These are phyloP conservation scores for Biscogniauxia sp. DNA, from an alignment of 2,329 filamentous ascomycete species.

Conservation along the genomic window DNA sequence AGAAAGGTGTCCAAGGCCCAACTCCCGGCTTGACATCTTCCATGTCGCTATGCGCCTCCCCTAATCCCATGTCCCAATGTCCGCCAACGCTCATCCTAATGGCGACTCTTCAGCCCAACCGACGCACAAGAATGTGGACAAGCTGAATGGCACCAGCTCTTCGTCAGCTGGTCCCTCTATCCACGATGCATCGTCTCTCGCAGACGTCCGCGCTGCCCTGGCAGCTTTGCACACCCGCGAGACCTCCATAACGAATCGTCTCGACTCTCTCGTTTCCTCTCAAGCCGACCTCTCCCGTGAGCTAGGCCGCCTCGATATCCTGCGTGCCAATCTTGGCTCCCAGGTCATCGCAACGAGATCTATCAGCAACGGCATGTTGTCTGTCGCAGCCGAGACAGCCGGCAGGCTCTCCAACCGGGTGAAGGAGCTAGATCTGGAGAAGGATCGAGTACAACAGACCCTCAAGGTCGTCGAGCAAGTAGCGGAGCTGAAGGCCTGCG, in stretches of 20 bases:
- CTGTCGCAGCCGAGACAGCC: slow-evolving; percentile 80
- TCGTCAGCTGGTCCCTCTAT: slow-evolving; percentile 40
- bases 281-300: slow-evolving; percentile 87
- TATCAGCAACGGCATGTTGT: slow-evolving; percentile 88
- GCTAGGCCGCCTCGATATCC: slow-evolving; percentile 79
- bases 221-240: slow-evolving; percentile 74
- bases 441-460: slow-evolving; percentile 86
- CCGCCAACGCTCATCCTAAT: slow-evolving; percentile 34
- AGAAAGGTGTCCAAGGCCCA: slow-evolving; percentile 16
- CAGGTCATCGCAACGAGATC: slow-evolving; percentile 81
- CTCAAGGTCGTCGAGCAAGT: slow-evolving; percentile 93
- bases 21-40: slow-evolving; percentile 23
- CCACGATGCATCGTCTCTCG: slow-evolving; percentile 69
- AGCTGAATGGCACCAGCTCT: slow-evolving; percentile 25
- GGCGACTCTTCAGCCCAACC: slow-evolving; percentile 32
- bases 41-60: slow-evolving; percentile 32
- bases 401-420: slow-evolving; percentile 83
- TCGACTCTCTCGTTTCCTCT: slow-evolving; percentile 75
- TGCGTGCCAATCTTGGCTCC: slow-evolving; percentile 82
- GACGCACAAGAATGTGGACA: slow-evolving; percentile 21
- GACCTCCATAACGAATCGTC: slow-evolving; percentile 66
- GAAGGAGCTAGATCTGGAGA: slow-evolving; percentile 84
- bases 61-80: slow-evolving; percentile 33
- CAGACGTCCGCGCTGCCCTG: slow-evolving; percentile 77
- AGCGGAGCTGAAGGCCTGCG: slow-evolving; percentile 92